phyloP scores from a whole-genome alignment of 176 grass and related monocot species.

The Raddia guianensis region DNA sequence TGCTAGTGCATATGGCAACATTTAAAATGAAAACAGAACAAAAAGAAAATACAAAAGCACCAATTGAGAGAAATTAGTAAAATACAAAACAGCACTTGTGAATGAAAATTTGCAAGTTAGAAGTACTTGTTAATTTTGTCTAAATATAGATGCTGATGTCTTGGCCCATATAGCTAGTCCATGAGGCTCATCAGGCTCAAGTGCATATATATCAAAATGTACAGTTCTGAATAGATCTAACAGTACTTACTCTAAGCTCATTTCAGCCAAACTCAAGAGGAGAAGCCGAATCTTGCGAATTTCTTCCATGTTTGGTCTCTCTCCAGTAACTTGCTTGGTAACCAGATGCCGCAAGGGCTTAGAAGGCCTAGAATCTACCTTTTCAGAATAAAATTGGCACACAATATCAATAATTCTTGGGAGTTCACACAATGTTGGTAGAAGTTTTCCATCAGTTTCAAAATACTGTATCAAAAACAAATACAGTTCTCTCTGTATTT shows the following conservation, averaged over 20 bases:
- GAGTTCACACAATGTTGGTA: slow-evolving; percentile 76
- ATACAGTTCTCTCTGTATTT: slow-evolving; percentile 90
- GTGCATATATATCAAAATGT: no score
- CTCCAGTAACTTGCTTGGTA: slow-evolving; percentile 70
- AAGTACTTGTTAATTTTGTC: no score
- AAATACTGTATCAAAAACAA: slow-evolving; percentile 94
- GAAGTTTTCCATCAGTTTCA: slow-evolving; percentile 63
- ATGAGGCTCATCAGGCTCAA: no score
- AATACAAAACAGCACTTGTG: slow-evolving; percentile 21
- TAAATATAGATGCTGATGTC: no score
- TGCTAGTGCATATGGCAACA: slow-evolving; percentile 23
- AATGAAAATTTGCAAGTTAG: slow-evolving; percentile 24
- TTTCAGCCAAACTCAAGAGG: slow-evolving; percentile 93
- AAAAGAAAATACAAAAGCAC: not conserved
- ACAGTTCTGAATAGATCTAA: no score
- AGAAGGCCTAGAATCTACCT: slow-evolving; percentile 56
- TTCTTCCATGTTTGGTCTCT: slow-evolving; percentile 76
- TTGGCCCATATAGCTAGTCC: no score
- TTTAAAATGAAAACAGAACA: slow-evolving; percentile 18
- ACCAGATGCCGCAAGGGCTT: slow-evolving; percentile 68
- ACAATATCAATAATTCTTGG: slow-evolving; percentile 82
- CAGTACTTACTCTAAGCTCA: slow-evolving; percentile 74
- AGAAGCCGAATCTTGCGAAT: slow-evolving; percentile 85
- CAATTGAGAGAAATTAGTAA: slow-evolving; percentile 22
- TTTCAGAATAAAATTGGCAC: slow-evolving; percentile 78